Evolutionary conservation across 805 yeast species (phyloP), one percentile per base, ranked within the genome.

Genomic region (Kodamaea leandrae): DNA sequence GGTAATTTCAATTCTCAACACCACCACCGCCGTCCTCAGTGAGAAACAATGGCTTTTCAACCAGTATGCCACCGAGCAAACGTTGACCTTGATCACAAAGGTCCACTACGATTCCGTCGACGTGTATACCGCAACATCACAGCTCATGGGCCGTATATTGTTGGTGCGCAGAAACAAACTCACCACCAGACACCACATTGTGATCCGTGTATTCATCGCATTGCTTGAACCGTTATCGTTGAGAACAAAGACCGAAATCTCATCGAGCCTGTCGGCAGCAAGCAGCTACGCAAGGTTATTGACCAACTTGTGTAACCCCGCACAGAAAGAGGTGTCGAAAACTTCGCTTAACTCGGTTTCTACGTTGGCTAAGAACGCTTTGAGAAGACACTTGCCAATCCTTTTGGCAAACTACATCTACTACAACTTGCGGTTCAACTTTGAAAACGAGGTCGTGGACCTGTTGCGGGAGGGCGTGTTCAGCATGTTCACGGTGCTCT

Each of bases 251-350:
- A 21, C 39, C 7, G 49, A 47, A 10, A 43, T 62, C 15, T 44
- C 58, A 4, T 25, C 30, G 0, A 54, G 65, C 10, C 44, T 48
- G 12, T 56, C 53, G 6, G 66, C 79, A 18, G 83, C 82, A 0
- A 52, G 62, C 9, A 58, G 81, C 3, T 74, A 66, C 39, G 58
- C 83, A 4, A 73, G 96, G 50, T 62, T 86, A 14, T 56, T 88
- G 34, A 65, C 72, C 16, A 83, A 83, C 51, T 63, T 84, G 24
- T 86, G 95, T 64, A 95, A 86, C 50, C 95, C 96, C 2, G 58
- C 64, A 36, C 52, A 61, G 21, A 61, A 48, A 39, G 55, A 58
- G 14, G 51, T 49, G 3, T 44, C 65, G 0, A 61, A 61, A 25
- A 58, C 64, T 32, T 55, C 69, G 1, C 58, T 85, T 41, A 80